Evolutionary conservation across 768 basidiomycete species (phyloP), one percentile per base, ranked within the genome.

Genomic region (Amylocystis lapponica): DNA sequence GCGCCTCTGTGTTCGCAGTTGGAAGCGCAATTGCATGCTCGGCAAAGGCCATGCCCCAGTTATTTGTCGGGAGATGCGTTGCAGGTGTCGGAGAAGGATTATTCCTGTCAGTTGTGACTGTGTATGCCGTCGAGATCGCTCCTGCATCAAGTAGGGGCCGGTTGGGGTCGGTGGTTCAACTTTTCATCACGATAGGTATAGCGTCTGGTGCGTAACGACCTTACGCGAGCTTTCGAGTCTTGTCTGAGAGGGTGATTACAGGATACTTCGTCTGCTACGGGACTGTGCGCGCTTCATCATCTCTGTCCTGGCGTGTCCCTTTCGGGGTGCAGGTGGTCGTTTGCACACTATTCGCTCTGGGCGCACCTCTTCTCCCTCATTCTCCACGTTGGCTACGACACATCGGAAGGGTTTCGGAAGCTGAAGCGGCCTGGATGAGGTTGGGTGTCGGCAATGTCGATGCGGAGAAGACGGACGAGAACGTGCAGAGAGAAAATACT

Each of bases 41-140:
- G 21, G 57, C 69, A 4, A 51, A 49, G n/a, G 48, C 46, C 4
- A 59, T 75, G 7, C 49, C 60, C 11, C 54, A 66, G 44, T 57
- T 78, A 22, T 62, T 75, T 22, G 56, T 69, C 20, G 75, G 69
- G 1, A 60, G 75, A 10, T 65, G 70, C 16, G 55, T 76, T 35
- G 67, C 72, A 2, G 75, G 74, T 0, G 47, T 68, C 1, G 71
- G 69, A n/a, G 66, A 74, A 49, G 73, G 73, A 12, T 55, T 74
- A 11, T 70, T 70, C 49, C 59, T 71, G 32, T 68, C 67, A 2
- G 63, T 69, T 6, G 60, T 66, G 39, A 70, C 68, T 1, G 63
- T 66, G 25, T 68, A 68, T 40, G 55, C 62, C 1, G 62, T 64
- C 42, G 71, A 74, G 49, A 68, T 71, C 17, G 63, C 71, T n/a